Base-by-base conservation (phyloP, 371 early-diverging fungal species). In the Mortierella sp. region DNA sequence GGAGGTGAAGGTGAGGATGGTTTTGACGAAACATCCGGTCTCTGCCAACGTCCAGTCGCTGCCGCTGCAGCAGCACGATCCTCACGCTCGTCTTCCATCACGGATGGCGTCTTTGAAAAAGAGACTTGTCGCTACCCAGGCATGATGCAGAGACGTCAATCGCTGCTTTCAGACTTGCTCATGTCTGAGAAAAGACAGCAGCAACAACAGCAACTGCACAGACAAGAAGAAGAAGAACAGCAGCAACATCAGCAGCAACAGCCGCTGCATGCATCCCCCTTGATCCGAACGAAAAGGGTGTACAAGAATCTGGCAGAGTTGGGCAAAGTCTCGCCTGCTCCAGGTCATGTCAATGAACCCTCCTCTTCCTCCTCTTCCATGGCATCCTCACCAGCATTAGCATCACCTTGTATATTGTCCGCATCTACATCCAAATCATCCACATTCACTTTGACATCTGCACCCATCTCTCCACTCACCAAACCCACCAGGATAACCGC, bases 231-330 rank as follows among this genome's bases (percentile, higher is more conserved):
- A 1, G 49, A 54, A 10, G 39, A 38, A 16, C 55, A 63, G 13
- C 49, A 26, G 41, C 16, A 48, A 18, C 24, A 28, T 23, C 16
- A 21, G 16, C 59, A 46, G 26, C 24, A 21, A 41, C 34, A 0
- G 19, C 47, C 19, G n/a, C 18, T 5, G 2, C 60, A 19, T n/a
- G n/a, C n/a, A n/a, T n/a, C 56, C 6, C 21, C 69, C 13, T 21
- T 68, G 41, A 42, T 58, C 18, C 42, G 69, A 18, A 68, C 69
- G 19, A 61, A 68, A 46, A 56, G 39, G 12, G 62, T 68, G 9
- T 62, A 51, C 54, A 68, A 61, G 60, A 68, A 68, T 34, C n/a
- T 68, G 48, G 57, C 56, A 2, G 61, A 50, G 38, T 14, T 68
- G 41, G 69, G 58, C 45, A 65, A 52, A 2, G 12, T 34, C 38